Percentiles rank a stretch among this genome's conserved stretches.
These are phyloP conservation scores for Fistulifera solaris DNA, from an alignment of 108 stramenopile species.

Conservation along the genomic window DNA sequence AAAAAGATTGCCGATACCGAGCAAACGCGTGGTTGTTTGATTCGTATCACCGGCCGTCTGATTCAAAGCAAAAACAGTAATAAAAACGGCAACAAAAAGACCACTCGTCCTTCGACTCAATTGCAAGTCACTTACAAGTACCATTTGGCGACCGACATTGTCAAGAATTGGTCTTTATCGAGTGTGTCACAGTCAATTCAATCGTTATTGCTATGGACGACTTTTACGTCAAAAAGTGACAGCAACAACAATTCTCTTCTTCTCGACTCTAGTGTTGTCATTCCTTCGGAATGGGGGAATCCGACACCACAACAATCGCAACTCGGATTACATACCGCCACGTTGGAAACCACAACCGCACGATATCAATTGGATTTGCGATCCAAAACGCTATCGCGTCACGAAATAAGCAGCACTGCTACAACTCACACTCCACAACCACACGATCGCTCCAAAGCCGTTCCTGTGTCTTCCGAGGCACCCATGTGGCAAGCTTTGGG, in stretches of 20 bases:
- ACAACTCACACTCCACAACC: slow-evolving; percentile 14
- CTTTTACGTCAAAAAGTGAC: neutral
- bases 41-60: slow-evolving; percentile 32
- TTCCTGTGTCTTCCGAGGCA: slow-evolving; percentile 36
- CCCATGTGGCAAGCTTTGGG: slow-evolving; percentile 35
- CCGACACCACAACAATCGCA: neutral
- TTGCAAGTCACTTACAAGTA: slow-evolving; percentile 70
- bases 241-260: slow-evolving; percentile 10
- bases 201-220: neutral
- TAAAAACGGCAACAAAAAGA: no score
- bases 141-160: slow-evolving; percentile 72
- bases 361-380: slow-evolving; percentile 25
- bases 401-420: no score
- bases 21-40: slow-evolving; percentile 27
- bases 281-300: slow-evolving; percentile 30
- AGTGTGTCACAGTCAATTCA: neutral
- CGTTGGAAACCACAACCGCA: slow-evolving; percentile 31
- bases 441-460: slow-evolving; percentile 56
- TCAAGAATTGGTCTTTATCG: slow-evolving; percentile 42
- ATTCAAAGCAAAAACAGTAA: slow-evolving; percentile 9
- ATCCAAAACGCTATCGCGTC: slow-evolving; percentile 5
- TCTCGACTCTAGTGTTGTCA: neutral
- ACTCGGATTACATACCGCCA: slow-evolving; percentile 34
- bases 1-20: neutral
- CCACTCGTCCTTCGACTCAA: neutral